Base-by-base conservation (phyloP, 1,284 basidiomycete genomes). In the Leccinum subrobustum region DNA sequence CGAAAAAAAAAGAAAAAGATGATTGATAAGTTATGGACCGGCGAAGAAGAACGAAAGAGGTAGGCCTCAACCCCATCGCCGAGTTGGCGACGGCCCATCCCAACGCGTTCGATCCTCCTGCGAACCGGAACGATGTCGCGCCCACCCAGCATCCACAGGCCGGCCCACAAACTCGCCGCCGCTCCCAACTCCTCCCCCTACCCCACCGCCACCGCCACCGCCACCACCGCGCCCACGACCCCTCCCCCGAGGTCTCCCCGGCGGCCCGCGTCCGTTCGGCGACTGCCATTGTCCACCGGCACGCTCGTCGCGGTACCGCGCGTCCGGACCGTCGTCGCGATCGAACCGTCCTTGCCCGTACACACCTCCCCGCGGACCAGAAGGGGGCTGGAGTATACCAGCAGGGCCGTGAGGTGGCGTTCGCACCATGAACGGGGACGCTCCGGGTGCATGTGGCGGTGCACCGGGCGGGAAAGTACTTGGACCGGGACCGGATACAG, bases 71-170 rank as follows among this genome's bases (percentile, higher is more conserved):
- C 63, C 27, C 70, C 74, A 75, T 52, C 72, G 65, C 33, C 70
- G 72, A 50, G 72, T 63, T 35, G 68, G 69, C 4, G 72, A 70
- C 9, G 70, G 65, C 9, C 61, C 67, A 3, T 75, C 71, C 74
- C 74, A 75, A 44, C 42, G 42, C 18, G 42, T 12, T 20, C 42
- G 42, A 44, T 44, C 42, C 42, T 44, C 67, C 42, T 64, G 66
- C 9, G 35, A 50, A 50, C 70, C 64, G 16, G 53, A 50, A 51
- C 73, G 71, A 64, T 64, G 65, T 58, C 83, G 75, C 53, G 76
- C 76, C 86, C 86, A 87, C 6, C 85, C 86, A 42, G 83, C 78
- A 65, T 88, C 86, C n/a, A 81, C 73, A 33, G 80, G 73, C 60
- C 78, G 73, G n/a, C 73, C 70, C 18, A 71, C 61, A 59, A 67